Evolutionary conservation across 2,329 filamentous ascomycete species (phyloP), one percentile per base, ranked within the genome.

Genomic region (Zopfia rhizophila): DNA sequence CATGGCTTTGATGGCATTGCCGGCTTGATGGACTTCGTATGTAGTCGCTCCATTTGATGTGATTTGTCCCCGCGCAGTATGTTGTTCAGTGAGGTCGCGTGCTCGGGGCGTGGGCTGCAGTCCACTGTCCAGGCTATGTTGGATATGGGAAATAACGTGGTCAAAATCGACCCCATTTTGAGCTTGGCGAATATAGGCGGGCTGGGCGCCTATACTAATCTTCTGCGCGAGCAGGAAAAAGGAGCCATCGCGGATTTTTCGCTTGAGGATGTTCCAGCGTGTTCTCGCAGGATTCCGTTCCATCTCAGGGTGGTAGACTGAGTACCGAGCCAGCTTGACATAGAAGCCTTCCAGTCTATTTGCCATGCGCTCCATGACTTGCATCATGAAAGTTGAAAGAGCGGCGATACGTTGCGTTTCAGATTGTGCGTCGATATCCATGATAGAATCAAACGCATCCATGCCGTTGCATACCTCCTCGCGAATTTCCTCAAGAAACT

Each of bases 401-500:
- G 47, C 55, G 11, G 74, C 72, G 3, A 78, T 54, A 2, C 74
- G 70, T 17, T 75, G 71, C 0, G 61, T 54, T 14, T 75, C 73
- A 1, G 66, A 68, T 5, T 68, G 58, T 0, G 67, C 63, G n/a
- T 75, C 74, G 16, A 75, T 67, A 16, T 67, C 65, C 53, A 75
- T 74, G 19, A 82, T 68, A 18, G 81, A 81, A 1, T 53, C 53
- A 23, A 63, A 60, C 2, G 80, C 80, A 48, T 83, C 79, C 78
- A 83, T 83, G 7, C 80, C 81, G 16, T 70, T 69, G 38, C 79
- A 81, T 0, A 76, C 78, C 51, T 82, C 80, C 35, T 78, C 75
- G 5, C 80, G 74, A 2, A 82, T 75, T 41, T 80, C 76, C 48
- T 83, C 79, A 3, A 83, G 72, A 2, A 83, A 74, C 40, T 77